Conservation (phyloP, 768 basidiomycete genomes). For the Phlebiopsis flavidoalba region DNA sequence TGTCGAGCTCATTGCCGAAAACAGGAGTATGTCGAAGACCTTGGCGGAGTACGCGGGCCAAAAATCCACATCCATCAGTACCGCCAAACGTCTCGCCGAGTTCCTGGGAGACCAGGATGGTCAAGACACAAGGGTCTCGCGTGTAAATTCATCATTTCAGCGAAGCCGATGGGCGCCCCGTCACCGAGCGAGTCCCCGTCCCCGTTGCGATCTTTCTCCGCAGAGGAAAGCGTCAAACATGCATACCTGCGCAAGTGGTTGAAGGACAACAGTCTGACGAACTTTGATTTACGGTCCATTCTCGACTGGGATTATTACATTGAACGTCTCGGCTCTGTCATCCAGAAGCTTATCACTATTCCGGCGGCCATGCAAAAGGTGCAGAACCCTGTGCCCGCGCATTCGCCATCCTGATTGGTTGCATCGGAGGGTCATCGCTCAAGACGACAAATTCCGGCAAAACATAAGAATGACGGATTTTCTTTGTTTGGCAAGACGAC, state of each 20-base stretch:
- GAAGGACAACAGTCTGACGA: conserved; percentile 82
- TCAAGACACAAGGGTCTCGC: conserved; percentile 98
- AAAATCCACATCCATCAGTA: conserved; percentile 98
- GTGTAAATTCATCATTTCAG: conserved; percentile 98
- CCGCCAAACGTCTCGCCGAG: conserved; percentile 90
- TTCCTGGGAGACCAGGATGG: conserved; percentile 98
- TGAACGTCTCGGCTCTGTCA: conserved; percentile 93
- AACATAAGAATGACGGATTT: conserved; percentile 96
- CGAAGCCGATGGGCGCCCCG: conserved; percentile 90
- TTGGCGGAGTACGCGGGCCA: conserved; percentile 94
- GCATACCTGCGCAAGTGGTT: conserved; percentile 94
- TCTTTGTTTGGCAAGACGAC: conserved; percentile 54
- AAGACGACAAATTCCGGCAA: conserved; percentile 97
- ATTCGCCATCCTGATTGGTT: conserved; percentile 98
- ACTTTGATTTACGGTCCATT: conserved; percentile 90
- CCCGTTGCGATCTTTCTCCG: conserved; percentile 97
- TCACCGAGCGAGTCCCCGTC: conserved; percentile 92
- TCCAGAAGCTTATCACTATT: conserved; percentile 98
- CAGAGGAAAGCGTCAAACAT: conserved; percentile 87
- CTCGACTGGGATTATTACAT: conserved; percentile 99
- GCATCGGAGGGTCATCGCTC: conserved; percentile 80
- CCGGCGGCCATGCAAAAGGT: conserved; percentile 99
- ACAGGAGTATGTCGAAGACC: conserved; percentile 96
- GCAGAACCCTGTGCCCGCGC: conserved; percentile 90
- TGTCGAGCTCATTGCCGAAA: conserved; percentile 97